These are phyloP conservation scores for Geosiphon pyriformis DNA, from an alignment of 192 early-diverging fungal species.

Conservation along the genomic window DNA sequence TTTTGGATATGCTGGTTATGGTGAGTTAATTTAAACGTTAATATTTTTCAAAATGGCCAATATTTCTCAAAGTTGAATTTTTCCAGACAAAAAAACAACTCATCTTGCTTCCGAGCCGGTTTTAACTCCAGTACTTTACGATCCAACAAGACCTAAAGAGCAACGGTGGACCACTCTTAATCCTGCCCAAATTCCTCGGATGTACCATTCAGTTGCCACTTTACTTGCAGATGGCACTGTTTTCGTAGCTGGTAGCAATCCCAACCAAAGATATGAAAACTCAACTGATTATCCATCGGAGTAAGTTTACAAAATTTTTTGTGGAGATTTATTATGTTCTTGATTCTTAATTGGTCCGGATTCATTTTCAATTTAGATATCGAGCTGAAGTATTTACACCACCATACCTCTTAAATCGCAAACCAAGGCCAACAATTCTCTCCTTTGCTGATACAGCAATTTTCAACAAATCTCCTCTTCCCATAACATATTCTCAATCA, in stretches of 20 bases:
- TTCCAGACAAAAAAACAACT: not conserved
- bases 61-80: no score
- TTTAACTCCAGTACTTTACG: constrained; percentile 46
- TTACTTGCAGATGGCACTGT: constrained; percentile 41
- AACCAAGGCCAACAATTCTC: constrained; percentile 33
- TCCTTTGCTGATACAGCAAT: not conserved
- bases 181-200: constrained; percentile 37
- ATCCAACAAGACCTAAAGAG: constrained; percentile 32
- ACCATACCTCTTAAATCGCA: constrained; percentile 41
- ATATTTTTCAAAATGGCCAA: no score
- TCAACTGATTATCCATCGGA: constrained; percentile 41
- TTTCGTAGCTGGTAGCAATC: constrained; percentile 38
- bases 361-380: constrained; percentile 21
- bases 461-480: constrained; percentile 19
- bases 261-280: constrained; percentile 27
- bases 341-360: not conserved
- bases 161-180: constrained; percentile 26
- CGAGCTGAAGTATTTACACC: constrained; percentile 54
- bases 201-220: constrained; percentile 58
- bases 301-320: constrained; percentile 19
- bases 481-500: constrained; percentile 24
- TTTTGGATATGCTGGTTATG: constrained; percentile 49
- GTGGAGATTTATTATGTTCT: not conserved
- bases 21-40: constrained; percentile 1
- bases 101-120: constrained; percentile 38